Evolutionary conservation across 495 filamentous ascomycete species (phyloP).

Genomic region (Neurospora hispaniola): DNA sequence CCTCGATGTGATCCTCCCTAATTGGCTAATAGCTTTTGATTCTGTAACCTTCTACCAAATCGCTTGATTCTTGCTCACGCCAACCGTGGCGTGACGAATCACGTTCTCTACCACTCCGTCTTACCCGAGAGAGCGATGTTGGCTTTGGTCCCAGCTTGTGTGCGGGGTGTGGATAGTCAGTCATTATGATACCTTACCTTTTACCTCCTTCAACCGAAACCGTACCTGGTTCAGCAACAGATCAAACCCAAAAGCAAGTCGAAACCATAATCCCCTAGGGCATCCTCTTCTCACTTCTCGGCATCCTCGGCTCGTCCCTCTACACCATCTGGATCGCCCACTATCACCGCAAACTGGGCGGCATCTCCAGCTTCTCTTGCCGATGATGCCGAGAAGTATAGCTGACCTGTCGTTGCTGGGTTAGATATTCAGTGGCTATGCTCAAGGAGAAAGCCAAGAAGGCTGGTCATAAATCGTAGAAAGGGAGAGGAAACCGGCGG

Average conservation of each 20-base stretch:
- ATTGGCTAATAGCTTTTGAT: conserved; percentile 60
- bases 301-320: conserved; percentile 53
- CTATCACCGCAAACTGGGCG: conserved; percentile 53
- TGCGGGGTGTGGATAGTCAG: conserved; percentile 61
- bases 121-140: conserved; percentile 45
- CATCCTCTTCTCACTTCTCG: conserved; percentile 52
- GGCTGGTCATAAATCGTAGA: conserved; percentile 4
- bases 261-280: conserved; percentile 41
- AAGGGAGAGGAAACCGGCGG: neutral
- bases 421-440: neutral
- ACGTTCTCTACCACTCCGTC: conserved; percentile 47
- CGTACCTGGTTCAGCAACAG: neutral
- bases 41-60: conserved; percentile 69
- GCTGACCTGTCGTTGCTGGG: neutral
- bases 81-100: conserved; percentile 59
- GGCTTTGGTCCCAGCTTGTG: conserved; percentile 53
- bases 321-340: conserved; percentile 61
- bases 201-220: conserved; percentile 2
- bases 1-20: conserved; percentile 64
- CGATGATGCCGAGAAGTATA: neutral
- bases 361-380: conserved; percentile 36
- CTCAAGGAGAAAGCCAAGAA: conserved; percentile 3
- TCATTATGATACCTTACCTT: conserved; percentile 54
- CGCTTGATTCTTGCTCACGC: conserved; percentile 60
- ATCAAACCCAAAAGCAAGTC: conserved; percentile 30